phyloP scores from a whole-genome alignment of 306 rosid genomes.

The Quercus parvula region DNA sequence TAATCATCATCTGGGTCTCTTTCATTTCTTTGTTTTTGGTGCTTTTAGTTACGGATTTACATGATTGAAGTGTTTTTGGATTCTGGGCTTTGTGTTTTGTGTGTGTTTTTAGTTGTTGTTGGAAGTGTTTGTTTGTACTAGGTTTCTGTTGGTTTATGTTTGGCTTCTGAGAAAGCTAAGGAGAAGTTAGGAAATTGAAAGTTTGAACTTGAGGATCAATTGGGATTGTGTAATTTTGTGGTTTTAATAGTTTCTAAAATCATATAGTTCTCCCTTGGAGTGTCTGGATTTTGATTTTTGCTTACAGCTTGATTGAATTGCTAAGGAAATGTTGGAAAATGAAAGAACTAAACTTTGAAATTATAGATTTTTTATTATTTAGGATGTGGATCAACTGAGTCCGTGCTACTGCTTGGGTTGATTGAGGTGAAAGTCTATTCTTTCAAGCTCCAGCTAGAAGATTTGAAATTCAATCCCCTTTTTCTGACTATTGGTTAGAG shows the following conservation, averaged over 20 bases:
- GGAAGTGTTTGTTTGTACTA: not conserved
- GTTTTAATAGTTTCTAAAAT: conserved; percentile 11
- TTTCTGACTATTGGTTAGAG: not conserved
- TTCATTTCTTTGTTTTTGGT: conserved; percentile 1
- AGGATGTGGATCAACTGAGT: not conserved
- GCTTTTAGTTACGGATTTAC: not conserved
- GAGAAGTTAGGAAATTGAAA: not conserved
- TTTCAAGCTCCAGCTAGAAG: not conserved
- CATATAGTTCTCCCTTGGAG: not conserved
- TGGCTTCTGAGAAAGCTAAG: not conserved
- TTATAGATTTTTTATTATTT: not conserved
- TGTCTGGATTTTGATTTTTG: conserved; percentile 16
- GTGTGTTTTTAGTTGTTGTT: not conserved
- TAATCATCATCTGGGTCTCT: conserved; percentile 33
- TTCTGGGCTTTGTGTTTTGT: not conserved
- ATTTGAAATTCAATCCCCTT: not conserved
- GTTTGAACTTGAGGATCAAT: not conserved
- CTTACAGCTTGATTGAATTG: not conserved
- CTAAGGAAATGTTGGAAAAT: not conserved
- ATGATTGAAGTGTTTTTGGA: not conserved
- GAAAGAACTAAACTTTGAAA: not conserved
- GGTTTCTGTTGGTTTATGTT: not conserved
- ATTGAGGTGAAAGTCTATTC: not conserved
- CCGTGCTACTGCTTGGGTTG: conserved; percentile 11
- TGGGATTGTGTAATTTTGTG: not conserved